phyloP scores from a whole-genome alignment of 768 basidiomycete species.

The Auricularia cornea region DNA sequence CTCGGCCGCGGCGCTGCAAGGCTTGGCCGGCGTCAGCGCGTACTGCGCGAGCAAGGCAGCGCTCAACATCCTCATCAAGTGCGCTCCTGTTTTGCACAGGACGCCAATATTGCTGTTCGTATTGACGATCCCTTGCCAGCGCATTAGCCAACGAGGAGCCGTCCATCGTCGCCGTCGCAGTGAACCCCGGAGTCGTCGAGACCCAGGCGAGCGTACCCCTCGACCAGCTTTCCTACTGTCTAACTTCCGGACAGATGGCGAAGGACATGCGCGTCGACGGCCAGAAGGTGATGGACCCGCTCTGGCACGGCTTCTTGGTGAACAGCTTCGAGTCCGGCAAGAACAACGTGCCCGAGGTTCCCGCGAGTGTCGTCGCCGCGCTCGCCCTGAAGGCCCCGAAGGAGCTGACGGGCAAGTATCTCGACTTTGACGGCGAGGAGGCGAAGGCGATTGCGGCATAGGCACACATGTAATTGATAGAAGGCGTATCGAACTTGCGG shows the following conservation, averaged over 20 bases:
- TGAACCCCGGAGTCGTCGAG: constrained; percentile 85
- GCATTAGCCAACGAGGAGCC: constrained; percentile 84
- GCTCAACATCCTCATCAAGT: constrained; percentile 80
- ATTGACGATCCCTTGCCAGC: constrained; percentile 37
- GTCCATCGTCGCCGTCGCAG: constrained; percentile 60
- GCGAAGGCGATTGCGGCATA: constrained; percentile 22
- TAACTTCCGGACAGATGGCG: constrained; percentile 54
- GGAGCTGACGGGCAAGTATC: constrained; percentile 63
- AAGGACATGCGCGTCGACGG: constrained; percentile 40
- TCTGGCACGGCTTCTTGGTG: constrained; percentile 51
- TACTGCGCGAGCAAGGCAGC: constrained; percentile 85
- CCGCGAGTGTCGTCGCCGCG: constrained; percentile 70
- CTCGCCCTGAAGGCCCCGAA: constrained; percentile 58
- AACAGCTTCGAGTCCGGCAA: constrained; percentile 51
- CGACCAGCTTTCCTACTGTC: not conserved
- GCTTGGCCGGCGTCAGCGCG: constrained; percentile 63
- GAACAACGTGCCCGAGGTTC: constrained; percentile 65
- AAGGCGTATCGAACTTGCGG: too few relatives aligned
- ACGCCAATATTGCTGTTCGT: not conserved
- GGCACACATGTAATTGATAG: too few relatives aligned
- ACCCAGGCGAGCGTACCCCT: constrained; percentile 47
- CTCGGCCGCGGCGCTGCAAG: constrained; percentile 73
- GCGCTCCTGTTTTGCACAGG: constrained; percentile 11
- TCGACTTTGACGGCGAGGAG: constrained; percentile 70
- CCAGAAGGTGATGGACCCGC: constrained; percentile 41